These are phyloP conservation scores for Dipodascus geniculatus DNA, from an alignment of 805 yeast species.

Conservation along the genomic window DNA sequence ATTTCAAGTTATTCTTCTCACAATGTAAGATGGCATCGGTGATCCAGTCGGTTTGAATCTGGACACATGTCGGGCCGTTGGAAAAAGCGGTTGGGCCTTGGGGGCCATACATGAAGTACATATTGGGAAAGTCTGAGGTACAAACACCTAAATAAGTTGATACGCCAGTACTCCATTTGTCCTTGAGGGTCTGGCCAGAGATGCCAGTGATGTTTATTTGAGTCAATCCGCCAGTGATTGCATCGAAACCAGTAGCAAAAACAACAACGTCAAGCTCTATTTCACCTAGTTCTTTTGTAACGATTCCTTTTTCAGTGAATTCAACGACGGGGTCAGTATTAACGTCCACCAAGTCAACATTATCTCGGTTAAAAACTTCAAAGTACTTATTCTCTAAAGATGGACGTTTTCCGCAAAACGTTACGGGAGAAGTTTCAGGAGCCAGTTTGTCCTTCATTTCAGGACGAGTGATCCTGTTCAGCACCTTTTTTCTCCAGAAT, in stretches of 20 bases:
- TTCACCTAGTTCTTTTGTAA: conserved; percentile 12
- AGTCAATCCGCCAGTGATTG: conserved; percentile 2
- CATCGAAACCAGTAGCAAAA: conserved; percentile 5
- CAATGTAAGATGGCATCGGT: conserved; percentile 12
- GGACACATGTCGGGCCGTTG: conserved; percentile 23
- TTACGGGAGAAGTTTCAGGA: conserved; percentile 18
- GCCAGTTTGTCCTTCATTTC: conserved; percentile 15
- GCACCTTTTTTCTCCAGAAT: conserved; percentile 17
- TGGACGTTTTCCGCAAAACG: conserved; percentile 20
- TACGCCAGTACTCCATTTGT: conserved; percentile 20
- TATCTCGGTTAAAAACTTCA: conserved; percentile 20
- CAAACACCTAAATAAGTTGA: conserved; percentile 20
- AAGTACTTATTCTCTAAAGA: conserved; percentile 18
- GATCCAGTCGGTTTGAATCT: conserved; percentile 20
- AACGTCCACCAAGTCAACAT: conserved; percentile 20
- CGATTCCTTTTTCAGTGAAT: conserved; percentile 16
- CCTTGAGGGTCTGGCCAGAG: conserved; percentile 8
- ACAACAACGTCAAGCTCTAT: conserved; percentile 12
- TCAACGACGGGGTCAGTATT: conserved; percentile 12
- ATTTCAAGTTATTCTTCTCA: conserved; percentile 8
- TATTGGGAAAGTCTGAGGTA: conserved; percentile 21
- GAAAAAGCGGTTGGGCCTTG: conserved; percentile 25
- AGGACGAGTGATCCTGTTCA: conserved; percentile 17
- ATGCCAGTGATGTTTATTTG: background rate
- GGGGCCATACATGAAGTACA: conserved; percentile 25